Percentiles rank a stretch among this genome's conserved stretches.
Conservation (phyloP, 305 asterid species). For the Solanum hybrid region DNA sequence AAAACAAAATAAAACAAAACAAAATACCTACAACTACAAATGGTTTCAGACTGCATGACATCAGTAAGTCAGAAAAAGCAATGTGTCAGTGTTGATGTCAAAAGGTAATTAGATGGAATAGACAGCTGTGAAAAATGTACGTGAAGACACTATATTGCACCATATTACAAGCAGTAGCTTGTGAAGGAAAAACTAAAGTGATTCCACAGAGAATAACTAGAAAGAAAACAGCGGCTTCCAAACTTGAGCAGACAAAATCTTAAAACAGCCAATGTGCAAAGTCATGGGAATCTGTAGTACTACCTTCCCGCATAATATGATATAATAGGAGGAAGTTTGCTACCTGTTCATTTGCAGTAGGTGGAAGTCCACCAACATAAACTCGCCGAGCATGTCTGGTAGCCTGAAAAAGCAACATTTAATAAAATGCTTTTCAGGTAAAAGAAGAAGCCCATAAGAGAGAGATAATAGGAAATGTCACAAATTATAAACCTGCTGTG, state of each 20-base stretch:
- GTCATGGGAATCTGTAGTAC: background rate
- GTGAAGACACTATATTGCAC: background rate
- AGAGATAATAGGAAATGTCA: background rate
- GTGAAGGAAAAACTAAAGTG: background rate
- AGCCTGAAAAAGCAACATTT: slow-evolving; percentile 46
- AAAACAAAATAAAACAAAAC: background rate
- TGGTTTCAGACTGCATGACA: background rate
- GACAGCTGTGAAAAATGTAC: background rate
- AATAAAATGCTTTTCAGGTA: slow-evolving; percentile 3
- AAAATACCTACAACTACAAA: background rate
- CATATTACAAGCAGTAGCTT: background rate
- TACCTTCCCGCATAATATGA: background rate
- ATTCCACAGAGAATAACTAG: background rate
- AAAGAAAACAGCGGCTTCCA: background rate
- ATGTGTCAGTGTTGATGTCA: background rate
- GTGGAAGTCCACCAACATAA: slow-evolving; percentile 95
- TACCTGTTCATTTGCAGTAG: slow-evolving; percentile 95
- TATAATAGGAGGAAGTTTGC: background rate
- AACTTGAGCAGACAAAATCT: background rate
- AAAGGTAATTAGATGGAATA: background rate
- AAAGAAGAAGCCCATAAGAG: background rate
- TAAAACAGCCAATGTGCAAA: background rate
- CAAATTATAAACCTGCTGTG: slow-evolving; percentile 73
- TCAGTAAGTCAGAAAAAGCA: background rate
- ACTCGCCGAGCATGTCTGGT: slow-evolving; percentile 95